Conservation (phyloP, 2,329 filamentous ascomycete species). For the Rutstroemia sp. region DNA sequence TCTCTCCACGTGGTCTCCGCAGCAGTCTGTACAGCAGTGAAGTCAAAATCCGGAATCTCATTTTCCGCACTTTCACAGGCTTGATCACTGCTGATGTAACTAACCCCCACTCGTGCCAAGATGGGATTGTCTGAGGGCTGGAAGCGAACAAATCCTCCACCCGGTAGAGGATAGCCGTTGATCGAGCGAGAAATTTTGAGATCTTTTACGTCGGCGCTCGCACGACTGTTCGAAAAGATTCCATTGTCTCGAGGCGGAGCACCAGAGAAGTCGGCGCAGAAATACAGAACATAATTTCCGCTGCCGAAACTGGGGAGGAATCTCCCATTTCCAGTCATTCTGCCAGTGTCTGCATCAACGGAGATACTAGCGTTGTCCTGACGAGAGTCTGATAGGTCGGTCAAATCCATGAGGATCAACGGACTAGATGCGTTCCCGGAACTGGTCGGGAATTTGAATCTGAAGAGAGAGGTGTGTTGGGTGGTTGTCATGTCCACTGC, state of each 20-base stretch:
- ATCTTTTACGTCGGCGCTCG: slow-evolving; percentile 39
- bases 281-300: slow-evolving; percentile 52
- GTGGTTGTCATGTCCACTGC: slow-evolving; percentile 60
- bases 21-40: slow-evolving; percentile 43
- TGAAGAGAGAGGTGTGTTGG: slow-evolving; percentile 56
- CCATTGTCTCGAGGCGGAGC: slow-evolving; percentile 51
- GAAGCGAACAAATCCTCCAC: slow-evolving; percentile 58
- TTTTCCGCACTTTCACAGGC: slow-evolving; percentile 61
- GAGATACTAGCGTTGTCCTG: slow-evolving; percentile 47
- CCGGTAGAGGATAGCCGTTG: slow-evolving; percentile 48
- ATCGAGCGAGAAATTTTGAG: slow-evolving; percentile 44
- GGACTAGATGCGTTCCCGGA: slow-evolving; percentile 36
- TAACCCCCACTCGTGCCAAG: slow-evolving; percentile 58
- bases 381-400: slow-evolving; percentile 54
- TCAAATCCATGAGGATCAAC: slow-evolving; percentile 57
- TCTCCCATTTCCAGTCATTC: slow-evolving; percentile 52
- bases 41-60: slow-evolving; percentile 63
- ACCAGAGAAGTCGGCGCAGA: slow-evolving; percentile 61
- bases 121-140: slow-evolving; percentile 42
- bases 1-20: slow-evolving; percentile 51
- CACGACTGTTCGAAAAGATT: slow-evolving; percentile 51
- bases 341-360: slow-evolving; percentile 47
- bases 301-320: slow-evolving; percentile 60
- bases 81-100: slow-evolving; percentile 58
- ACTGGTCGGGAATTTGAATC: slow-evolving; percentile 50